Evolutionary conservation across 1,284 basidiomycete genomes (phyloP), one percentile per base, ranked within the genome.

Genomic region (Pseudozyma hubeiensis): DNA sequence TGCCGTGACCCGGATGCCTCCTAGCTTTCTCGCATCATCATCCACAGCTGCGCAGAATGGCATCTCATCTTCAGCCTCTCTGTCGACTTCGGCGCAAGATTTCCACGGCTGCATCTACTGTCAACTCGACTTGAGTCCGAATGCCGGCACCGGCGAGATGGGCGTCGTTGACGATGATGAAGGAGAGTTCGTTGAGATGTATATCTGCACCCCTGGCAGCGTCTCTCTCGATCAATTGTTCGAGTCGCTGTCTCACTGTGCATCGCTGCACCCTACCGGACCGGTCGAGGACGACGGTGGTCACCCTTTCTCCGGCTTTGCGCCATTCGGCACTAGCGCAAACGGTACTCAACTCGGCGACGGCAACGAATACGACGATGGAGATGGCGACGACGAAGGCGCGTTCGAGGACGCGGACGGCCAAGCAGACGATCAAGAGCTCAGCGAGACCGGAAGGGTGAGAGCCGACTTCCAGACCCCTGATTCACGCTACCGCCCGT

Each of bases 381-480:
- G 60, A 8, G 88, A 88, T 44, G 87, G 77, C 31, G 88, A 89
- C 74, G 90, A 89, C 52, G 40, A 55, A 17, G 53, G 41, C 14
- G 89, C 88, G 16, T 89, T 90, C 69, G 86, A 90, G 67, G 89
- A 90, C 71, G 82, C 87, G 9, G 56, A 64, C 7, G 57, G 34
- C 13, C 33, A 40, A n/a, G 5, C 13, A 8, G 87, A 48, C 3
- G 85, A 85, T 6, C 85, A 85, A 29, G 91, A 90, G 35, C 88
- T 92, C 68, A 91, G 89, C 82, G 90, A 91, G 86, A 90, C 91
- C 76, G 94, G 94, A 87, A 91, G 92, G 91, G 93, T 96, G 90
- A 93, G 93, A 90, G 91, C 90, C 85, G 90, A 93, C 91, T 92
- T 92, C 85, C 85, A 89, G 86, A 91, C 90, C 87, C 85, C 86